Evolutionary conservation across 208 protist genomes (phyloP), one percentile per base, ranked within the genome.

Genomic region (Strigomonas culicis): DNA sequence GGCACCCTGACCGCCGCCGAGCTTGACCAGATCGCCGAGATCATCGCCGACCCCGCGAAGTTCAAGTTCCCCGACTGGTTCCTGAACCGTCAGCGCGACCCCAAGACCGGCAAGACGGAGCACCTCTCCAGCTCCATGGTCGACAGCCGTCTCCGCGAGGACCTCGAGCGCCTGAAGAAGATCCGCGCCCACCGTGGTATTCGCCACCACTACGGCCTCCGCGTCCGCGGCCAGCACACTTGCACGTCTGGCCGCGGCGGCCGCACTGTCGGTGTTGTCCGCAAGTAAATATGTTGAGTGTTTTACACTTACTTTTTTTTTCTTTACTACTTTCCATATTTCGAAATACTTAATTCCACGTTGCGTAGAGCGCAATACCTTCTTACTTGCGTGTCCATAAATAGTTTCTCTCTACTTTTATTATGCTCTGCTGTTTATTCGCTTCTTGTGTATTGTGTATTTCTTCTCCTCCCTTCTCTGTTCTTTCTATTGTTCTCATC

Each of bases 21-120:
- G 90, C 84, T 99, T 57, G 98, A 99, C 64, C 90, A 94, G 69
- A 59, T 99, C 60, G 88, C 98, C 49, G 95, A 97, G 64, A 91
- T 99, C 65, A 98, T 99, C 73, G 81, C 97, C 59, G 96, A 99
- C 77, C 98, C 98, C 64, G 52, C 86, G 57, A 95, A 99, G 88
- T 99, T 98, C 95, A 99, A 99, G 82, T 99, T 99, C 90, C 99
- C 99, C 66, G 88, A 94, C 71, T 99, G 98, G 98, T 99, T 99
- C 92, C 89, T 99, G 64, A 99, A 99, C 91, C 94, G 98, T 75
- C 96, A 99, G 88, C 98, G 97, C 62, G 98, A 99, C 89, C 93
- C 97, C 75, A 97, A 97, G 80, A 98, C 95, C 64, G 98, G 98
- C 83, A 98, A 98, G 84, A 98, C 86, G 77, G 92, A 94, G 68